Evolutionary conservation across 2,329 filamentous ascomycete genomes (phyloP).

Genomic region (Parafenestella ontariensis): DNA sequence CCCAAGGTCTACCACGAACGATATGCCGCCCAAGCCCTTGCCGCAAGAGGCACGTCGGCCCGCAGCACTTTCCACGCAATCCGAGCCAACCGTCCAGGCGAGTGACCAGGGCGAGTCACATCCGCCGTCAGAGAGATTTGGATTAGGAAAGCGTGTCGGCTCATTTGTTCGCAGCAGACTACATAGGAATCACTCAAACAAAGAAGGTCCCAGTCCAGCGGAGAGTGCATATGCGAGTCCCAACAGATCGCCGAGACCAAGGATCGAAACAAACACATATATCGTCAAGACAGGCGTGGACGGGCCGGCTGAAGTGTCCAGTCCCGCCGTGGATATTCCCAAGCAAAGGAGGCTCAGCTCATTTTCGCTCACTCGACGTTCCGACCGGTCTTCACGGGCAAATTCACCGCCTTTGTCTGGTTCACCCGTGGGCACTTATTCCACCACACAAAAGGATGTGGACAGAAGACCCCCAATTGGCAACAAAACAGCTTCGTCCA

Average conservation of each 20-base stretch:
- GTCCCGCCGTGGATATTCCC: slow-evolving; percentile 31
- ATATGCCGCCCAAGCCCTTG: slow-evolving; percentile 9
- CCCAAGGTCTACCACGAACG: slow-evolving; percentile 15
- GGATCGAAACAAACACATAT: slow-evolving; percentile 19
- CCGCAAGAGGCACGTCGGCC: slow-evolving; percentile 4
- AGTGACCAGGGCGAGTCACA: slow-evolving; percentile 12
- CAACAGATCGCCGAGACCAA: slow-evolving; percentile 5
- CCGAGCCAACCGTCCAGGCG: background rate
- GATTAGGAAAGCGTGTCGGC: slow-evolving; percentile 41
- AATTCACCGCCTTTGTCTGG: slow-evolving; percentile 47
- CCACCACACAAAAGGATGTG: slow-evolving; percentile 14
- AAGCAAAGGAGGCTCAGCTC: slow-evolving; percentile 42
- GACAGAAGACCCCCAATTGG: slow-evolving; percentile 18
- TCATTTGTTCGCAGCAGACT: slow-evolving; percentile 43
- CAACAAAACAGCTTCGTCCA: slow-evolving; percentile 37
- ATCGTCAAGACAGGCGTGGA: slow-evolving; percentile 42
- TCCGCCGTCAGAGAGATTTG: slow-evolving; percentile 32
- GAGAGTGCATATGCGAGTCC: slow-evolving; percentile 5
- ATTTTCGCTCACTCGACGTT: slow-evolving; percentile 48
- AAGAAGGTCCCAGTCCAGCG: slow-evolving; percentile 9
- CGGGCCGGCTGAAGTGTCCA: slow-evolving; percentile 30
- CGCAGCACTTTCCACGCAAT: background rate
- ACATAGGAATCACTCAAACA: slow-evolving; percentile 11
- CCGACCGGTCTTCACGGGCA: slow-evolving; percentile 47
- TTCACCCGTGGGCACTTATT: slow-evolving; percentile 46